phyloP scores from a whole-genome alignment of 495 filamentous ascomycete genomes.

The Penicillium riverlandense region DNA sequence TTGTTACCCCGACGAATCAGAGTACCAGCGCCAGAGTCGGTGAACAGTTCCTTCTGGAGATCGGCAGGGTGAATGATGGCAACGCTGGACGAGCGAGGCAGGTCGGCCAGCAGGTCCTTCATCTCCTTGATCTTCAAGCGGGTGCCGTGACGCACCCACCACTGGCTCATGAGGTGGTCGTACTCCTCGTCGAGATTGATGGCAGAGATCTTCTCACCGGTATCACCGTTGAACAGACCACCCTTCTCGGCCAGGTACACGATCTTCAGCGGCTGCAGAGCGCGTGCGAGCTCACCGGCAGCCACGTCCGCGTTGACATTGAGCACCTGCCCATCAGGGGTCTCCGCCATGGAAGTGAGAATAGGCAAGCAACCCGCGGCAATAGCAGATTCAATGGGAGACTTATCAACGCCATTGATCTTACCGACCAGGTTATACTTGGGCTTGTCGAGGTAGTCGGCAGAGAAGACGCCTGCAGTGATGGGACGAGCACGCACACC shows the following conservation, averaged over 20 bases:
- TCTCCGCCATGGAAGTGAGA: slow-evolving; percentile 95
- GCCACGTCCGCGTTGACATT: slow-evolving; percentile 99
- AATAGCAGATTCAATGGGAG: slow-evolving; percentile 86
- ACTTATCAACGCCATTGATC: slow-evolving; percentile 88
- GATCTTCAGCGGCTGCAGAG: slow-evolving; percentile 92
- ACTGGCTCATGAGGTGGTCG: slow-evolving; percentile 87
- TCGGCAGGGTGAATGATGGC: slow-evolving; percentile 95
- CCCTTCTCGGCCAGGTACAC: slow-evolving; percentile 98
- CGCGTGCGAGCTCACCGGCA: slow-evolving; percentile 83
- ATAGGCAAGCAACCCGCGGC: slow-evolving; percentile 89
- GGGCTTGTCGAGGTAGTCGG: slow-evolving; percentile 89
- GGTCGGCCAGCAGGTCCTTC: slow-evolving; percentile 80
- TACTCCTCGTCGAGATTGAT: slow-evolving; percentile 99
- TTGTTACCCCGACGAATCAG: slow-evolving; percentile 92
- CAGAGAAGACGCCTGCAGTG: slow-evolving; percentile 88
- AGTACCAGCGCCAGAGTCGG: slow-evolving; percentile 90
- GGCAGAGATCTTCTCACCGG: slow-evolving; percentile 89
- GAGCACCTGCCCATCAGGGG: slow-evolving; percentile 83
- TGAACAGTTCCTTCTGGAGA: slow-evolving; percentile 94
- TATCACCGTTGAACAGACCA: slow-evolving; percentile 88
- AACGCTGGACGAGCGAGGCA: slow-evolving; percentile 89
- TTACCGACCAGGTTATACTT: slow-evolving; percentile 94
- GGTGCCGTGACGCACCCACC: slow-evolving; percentile 95
- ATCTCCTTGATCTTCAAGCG: slow-evolving; percentile 98
- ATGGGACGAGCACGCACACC: slow-evolving; percentile 88